Conservation (phyloP, 768 basidiomycete genomes). For the Paxillus ammoniavirescens region DNA sequence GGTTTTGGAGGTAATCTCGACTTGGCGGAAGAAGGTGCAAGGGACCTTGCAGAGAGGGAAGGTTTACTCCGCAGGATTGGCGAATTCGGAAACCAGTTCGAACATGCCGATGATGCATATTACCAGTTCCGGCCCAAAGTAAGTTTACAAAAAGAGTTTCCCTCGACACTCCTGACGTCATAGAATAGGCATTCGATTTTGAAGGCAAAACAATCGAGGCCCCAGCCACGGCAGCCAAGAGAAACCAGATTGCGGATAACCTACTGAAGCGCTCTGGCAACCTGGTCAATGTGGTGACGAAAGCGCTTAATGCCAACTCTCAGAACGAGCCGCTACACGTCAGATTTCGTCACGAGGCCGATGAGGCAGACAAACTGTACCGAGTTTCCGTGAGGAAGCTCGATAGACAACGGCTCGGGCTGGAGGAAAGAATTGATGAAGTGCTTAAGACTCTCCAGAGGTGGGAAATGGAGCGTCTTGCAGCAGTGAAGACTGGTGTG, state of each 20-base stretch:
- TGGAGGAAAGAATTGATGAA: slow-evolving; percentile 87
- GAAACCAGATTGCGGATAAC: slow-evolving; percentile 46
- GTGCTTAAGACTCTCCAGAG: slow-evolving; percentile 75
- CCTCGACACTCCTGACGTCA: slow-evolving; percentile 21
- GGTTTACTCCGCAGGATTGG: slow-evolving; percentile 70
- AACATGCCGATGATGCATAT: slow-evolving; percentile 73
- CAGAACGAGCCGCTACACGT: slow-evolving; percentile 65
- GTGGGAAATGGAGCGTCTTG: slow-evolving; percentile 83
- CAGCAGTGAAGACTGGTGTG: slow-evolving; percentile 78
- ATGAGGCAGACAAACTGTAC: slow-evolving; percentile 77
- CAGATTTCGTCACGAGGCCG: slow-evolving; percentile 72
- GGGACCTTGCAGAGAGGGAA: slow-evolving; percentile 51
- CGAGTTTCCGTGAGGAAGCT: slow-evolving; percentile 77
- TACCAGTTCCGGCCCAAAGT: slow-evolving; percentile 87
- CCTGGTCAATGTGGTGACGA: slow-evolving; percentile 69
- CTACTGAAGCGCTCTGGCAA: slow-evolving; percentile 68
- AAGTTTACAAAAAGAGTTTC: slow-evolving; percentile 16
- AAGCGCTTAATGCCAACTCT: slow-evolving; percentile 54
- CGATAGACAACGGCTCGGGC: slow-evolving; percentile 78
- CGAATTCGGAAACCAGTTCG: slow-evolving; percentile 81
- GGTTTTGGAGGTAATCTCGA: slow-evolving; percentile 79
- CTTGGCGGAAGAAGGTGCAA: slow-evolving; percentile 69
- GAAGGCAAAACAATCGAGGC: slow-evolving; percentile 25
- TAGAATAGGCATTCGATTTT: slow-evolving; percentile 27
- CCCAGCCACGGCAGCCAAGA: slow-evolving; percentile 22